A percentile compares a stretch with the other conserved stretches of the same genome.
Conservation (phyloP, 805 yeast genomes). For the Starmerella bombicola region DNA sequence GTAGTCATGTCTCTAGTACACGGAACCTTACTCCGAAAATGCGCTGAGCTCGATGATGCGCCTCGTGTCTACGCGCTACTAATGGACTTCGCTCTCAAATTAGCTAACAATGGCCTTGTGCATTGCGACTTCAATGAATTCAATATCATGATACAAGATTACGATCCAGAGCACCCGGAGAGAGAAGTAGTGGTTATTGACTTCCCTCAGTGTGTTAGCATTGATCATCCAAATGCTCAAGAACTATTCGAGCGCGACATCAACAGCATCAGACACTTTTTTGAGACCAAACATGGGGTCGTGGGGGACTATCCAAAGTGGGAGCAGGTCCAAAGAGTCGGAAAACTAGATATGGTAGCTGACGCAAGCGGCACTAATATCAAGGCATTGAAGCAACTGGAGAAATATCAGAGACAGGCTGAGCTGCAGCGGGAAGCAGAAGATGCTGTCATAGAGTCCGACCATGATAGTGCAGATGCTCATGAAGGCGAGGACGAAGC, state of each 20-base stretch:
- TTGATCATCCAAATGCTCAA: constrained; percentile 80
- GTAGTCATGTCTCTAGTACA: constrained; percentile 82
- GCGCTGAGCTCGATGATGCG: constrained; percentile 57
- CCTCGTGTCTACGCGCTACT: constrained; percentile 66
- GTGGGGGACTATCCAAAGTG: constrained; percentile 80
- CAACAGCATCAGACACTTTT: constrained; percentile 74
- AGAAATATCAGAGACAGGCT: constrained; percentile 47
- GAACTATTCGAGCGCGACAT: constrained; percentile 86
- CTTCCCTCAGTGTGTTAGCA: constrained; percentile 95
- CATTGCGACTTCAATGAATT: constrained; percentile 98
- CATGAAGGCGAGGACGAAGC: constrained; percentile 5
- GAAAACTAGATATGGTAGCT: constrained; percentile 68
- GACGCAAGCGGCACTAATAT: constrained; percentile 71
- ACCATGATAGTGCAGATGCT: constrained; percentile 31
- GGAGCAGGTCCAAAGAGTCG: constrained; percentile 55
- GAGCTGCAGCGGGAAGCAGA: constrained; percentile 23
- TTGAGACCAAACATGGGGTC: constrained; percentile 64
- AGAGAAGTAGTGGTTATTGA: constrained; percentile 82
- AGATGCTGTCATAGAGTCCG: constrained; percentile 28
- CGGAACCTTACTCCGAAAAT: constrained; percentile 83
- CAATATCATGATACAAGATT: constrained; percentile 71
- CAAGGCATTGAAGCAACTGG: constrained; percentile 52
- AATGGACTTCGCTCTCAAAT: constrained; percentile 72
- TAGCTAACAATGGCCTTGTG: constrained; percentile 80
- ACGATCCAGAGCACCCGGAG: constrained; percentile 33